phyloP scores from a whole-genome alignment of 2,329 filamentous ascomycete genomes.

The Didymellaceae sp. region DNA sequence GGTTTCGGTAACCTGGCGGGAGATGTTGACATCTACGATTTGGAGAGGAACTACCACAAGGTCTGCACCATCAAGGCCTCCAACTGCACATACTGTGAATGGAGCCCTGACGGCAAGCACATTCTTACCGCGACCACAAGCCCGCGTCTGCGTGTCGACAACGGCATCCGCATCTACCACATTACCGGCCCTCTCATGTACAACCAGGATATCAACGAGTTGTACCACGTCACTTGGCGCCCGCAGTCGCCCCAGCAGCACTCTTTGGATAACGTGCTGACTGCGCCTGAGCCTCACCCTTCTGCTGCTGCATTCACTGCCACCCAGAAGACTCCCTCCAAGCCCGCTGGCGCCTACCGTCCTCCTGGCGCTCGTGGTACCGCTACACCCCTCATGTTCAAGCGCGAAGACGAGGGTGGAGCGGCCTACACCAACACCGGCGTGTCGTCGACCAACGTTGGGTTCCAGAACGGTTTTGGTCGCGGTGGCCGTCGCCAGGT shows the following conservation, averaged over 20 bases:
- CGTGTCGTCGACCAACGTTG: conserved; percentile 63
- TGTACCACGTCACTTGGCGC: conserved; percentile 88
- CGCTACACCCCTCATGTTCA: conserved; percentile 90
- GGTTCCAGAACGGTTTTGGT: conserved; percentile 78
- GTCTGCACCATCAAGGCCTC: conserved; percentile 92
- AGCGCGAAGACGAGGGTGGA: conserved; percentile 95
- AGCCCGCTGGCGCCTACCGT: conserved; percentile 95
- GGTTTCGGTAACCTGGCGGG: conserved; percentile 97
- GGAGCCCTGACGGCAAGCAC: conserved; percentile 94
- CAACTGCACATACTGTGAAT: conserved; percentile 95
- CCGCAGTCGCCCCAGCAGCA: conserved; percentile 71
- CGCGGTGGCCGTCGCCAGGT: conserved; percentile 76
- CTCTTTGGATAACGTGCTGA: conserved; percentile 72
- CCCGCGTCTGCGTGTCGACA: conserved; percentile 92
- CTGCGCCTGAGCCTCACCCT: conserved; percentile 77
- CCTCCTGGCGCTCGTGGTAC: conserved; percentile 91
- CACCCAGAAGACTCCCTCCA: conserved; percentile 91
- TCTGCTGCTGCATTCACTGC: conserved; percentile 84
- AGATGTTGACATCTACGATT: conserved; percentile 96
- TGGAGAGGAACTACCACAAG: conserved; percentile 92
- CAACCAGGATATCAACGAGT: conserved; percentile 90
- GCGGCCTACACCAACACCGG: conserved; percentile 86
- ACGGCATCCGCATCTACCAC: conserved; percentile 95
- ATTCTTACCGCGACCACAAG: conserved; percentile 98
- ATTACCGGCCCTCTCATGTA: conserved; percentile 89